Evolutionary conservation across 768 basidiomycete species (phyloP).

Genomic region (Mycena chlorophos): DNA sequence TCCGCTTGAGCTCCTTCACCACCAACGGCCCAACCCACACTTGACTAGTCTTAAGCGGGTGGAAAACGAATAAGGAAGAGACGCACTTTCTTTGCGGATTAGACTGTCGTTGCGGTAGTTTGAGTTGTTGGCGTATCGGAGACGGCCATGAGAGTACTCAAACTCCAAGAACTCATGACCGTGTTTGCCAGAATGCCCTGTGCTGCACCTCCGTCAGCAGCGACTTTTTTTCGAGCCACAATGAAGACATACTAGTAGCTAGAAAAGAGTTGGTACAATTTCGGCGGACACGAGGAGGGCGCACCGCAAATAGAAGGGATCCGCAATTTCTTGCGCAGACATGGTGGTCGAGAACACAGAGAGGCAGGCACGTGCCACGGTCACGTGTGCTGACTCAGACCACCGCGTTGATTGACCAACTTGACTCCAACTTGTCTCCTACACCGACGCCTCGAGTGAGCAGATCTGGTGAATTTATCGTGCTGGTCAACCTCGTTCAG

Average conservation of each 20-base stretch:
- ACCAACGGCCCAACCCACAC: constrained; percentile 95
- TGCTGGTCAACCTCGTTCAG: too few species aligned
- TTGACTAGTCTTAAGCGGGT: too few species aligned
- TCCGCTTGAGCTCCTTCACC: constrained; percentile 91
- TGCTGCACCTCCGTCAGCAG: constrained; percentile 46
- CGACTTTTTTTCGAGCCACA: not conserved
- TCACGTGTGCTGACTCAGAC: too few species aligned
- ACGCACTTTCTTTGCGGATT: constrained; percentile 97
- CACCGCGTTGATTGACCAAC: too few species aligned
- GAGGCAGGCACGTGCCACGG: constrained; percentile 1
- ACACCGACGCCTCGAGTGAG: too few species aligned
- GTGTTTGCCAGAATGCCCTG: constrained; percentile 98
- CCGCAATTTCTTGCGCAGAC: too few species aligned
- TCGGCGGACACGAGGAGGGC: not conserved
- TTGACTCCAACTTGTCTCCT: too few species aligned
- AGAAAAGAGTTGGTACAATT: constrained; percentile 5
- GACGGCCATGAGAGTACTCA: constrained; percentile 94
- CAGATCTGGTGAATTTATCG: too few species aligned
- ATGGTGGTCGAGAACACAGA: constrained; percentile 45
- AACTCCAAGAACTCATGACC: constrained; percentile 99
- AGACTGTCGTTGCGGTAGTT: constrained; percentile 98
- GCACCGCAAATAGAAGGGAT: constrained; percentile 84
- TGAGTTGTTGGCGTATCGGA: constrained; percentile 98
- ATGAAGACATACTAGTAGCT: constrained; percentile 49
- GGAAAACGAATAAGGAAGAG: not conserved